Evolutionary conservation across 2,329 filamentous ascomycete genomes (phyloP).

Genomic region (Penicillium sp.): DNA sequence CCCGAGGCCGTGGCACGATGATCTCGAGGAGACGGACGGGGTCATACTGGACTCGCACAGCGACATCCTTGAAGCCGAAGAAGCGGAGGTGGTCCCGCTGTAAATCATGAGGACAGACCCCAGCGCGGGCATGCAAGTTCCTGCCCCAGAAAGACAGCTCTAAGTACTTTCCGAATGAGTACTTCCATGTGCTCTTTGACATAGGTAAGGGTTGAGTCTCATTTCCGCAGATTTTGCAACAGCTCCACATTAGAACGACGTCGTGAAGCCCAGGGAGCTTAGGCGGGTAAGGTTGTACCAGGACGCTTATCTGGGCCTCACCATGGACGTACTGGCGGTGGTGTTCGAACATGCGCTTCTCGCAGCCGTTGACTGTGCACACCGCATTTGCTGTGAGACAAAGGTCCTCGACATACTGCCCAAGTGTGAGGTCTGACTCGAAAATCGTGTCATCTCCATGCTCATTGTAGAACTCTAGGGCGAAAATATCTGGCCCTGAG

Average conservation of each 20-base stretch:
- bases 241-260: constrained; percentile 95
- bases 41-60: constrained; percentile 87
- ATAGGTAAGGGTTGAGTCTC: constrained; percentile 87
- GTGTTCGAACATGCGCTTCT: constrained; percentile 84
- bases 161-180: constrained; percentile 97
- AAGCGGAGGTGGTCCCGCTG: constrained; percentile 89
- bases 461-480: constrained; percentile 90
- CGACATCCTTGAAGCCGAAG: constrained; percentile 82
- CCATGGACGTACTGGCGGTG: constrained; percentile 97
- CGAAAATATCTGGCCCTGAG: constrained; percentile 82
- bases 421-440: constrained; percentile 81
- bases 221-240: constrained; percentile 84
- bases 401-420: constrained; percentile 90
- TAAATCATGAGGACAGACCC: constrained; percentile 83
- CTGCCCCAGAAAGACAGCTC: constrained; percentile 95
- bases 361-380: constrained; percentile 80
- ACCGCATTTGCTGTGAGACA: constrained; percentile 71
- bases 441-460: constrained; percentile 67
- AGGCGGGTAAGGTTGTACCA: constrained; percentile 71
- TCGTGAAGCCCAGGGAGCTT: constrained; percentile 64
- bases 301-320: constrained; percentile 85
- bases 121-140: constrained; percentile 68
- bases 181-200: constrained; percentile 94
- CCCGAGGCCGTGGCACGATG: constrained; percentile 79
- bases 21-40: constrained; percentile 90